phyloP scores from a whole-genome alignment of 176 grass and related monocot species.

The Chloris gayana region DNA sequence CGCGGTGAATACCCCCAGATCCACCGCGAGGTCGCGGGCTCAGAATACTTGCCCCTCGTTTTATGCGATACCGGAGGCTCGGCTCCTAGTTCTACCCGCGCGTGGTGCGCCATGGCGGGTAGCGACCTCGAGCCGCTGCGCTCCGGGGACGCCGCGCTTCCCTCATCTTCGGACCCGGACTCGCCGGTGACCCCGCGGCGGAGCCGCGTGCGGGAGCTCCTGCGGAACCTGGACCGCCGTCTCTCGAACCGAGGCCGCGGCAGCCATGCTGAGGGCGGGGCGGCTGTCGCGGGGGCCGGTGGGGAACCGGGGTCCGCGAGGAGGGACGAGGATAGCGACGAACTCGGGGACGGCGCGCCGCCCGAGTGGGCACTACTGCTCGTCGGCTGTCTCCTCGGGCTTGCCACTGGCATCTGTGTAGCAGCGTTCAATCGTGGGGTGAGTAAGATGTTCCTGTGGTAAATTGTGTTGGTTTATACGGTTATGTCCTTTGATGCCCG shows the following conservation, averaged over 20 bases:
- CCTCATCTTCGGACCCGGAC: slow-evolving; percentile 47
- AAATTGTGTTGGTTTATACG: not conserved
- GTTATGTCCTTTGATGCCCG: too few species aligned
- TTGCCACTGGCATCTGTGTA: slow-evolving; percentile 87
- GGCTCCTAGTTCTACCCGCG: not conserved
- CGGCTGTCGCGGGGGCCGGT: not conserved
- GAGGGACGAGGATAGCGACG: slow-evolving; percentile 65
- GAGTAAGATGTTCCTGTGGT: slow-evolving; percentile 35
- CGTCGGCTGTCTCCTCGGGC: slow-evolving; percentile 92
- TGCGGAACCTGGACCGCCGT: slow-evolving; percentile 59
- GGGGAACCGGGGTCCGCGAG: slow-evolving; percentile 33
- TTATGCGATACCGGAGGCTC: slow-evolving; percentile 41
- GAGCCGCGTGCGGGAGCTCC: slow-evolving; percentile 50
- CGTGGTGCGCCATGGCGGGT: slow-evolving; percentile 46
- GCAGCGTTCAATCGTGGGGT: slow-evolving; percentile 95
- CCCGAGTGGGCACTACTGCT: slow-evolving; percentile 98
- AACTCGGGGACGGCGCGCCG: slow-evolving; percentile 81
- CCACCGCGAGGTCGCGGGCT: not conserved
- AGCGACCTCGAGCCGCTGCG: slow-evolving; percentile 64
- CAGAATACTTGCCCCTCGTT: not conserved
- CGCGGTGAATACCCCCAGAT: slow-evolving; percentile 31
- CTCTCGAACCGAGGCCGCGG: slow-evolving; percentile 46
- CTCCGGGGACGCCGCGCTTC: slow-evolving; percentile 35
- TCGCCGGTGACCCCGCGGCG: slow-evolving; percentile 35
- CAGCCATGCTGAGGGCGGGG: slow-evolving; percentile 15